Base-by-base conservation (phyloP, 2,329 filamentous ascomycete genomes). In the Dothideomycetes sp. region DNA sequence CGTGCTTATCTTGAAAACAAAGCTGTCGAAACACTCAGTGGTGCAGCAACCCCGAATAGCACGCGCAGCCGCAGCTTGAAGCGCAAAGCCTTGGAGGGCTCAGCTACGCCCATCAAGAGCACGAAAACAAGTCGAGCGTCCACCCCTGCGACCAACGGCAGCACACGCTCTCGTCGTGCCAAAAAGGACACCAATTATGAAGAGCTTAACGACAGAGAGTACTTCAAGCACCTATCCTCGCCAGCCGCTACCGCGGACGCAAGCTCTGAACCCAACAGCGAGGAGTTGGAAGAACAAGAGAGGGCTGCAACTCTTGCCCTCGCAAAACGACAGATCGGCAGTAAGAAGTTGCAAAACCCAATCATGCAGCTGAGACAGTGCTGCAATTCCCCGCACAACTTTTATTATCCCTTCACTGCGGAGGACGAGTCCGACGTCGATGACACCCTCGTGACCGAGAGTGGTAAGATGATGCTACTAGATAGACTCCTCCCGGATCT, bases 371-470 rank as follows among this genome's bases (percentile, higher is more conserved):
- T 94, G 3, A 82, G 91, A 0, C 73, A 95, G 0, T 86, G 85
- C 9, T 96, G 91, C 61, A 94, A 98, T 59, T 85, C 79, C 1
- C 91, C 91, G 0, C 88, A 95, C 61, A 94, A 95, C 55, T 96
- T 98, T 58, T 96, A 94, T 62, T 93, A 87, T 56, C 89, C 91
- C 0, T 96, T 89, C 47, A 62, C 64, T 75, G 69, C 74, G 0
- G 67, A 68, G 4, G 70, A 75, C 12, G 68, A 72, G 2, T 71
- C 73, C 1, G 64, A 68, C n/a, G 63, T 63, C 4, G 87, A 96
- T 52, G 83, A 93, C 54, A 81, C 74, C 1, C 74, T 98, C 4
- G 75, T 98, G 24, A 89, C 82, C 0, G 77, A 84, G 0, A 94
- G 87, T 0, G 91, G 91, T 11, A 98, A 98, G 59, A 95, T 98